A percentile compares a stretch with the other conserved stretches of the same genome.
phyloP scores from a whole-genome alignment of 2,329 filamentous ascomycete species.

The Fusarium liriodendri region DNA sequence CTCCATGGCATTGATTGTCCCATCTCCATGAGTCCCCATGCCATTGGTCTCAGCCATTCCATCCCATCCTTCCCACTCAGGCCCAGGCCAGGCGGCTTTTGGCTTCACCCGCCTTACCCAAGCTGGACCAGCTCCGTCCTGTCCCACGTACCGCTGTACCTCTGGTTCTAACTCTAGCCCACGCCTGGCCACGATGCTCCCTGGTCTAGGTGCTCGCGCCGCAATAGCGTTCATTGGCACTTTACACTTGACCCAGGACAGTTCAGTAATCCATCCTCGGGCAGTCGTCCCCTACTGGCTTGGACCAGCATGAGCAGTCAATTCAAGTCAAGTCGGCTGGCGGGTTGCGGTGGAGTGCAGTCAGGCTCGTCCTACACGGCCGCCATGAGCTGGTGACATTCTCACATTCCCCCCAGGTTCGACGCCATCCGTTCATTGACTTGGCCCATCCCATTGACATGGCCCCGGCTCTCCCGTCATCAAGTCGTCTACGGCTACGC shows the following conservation, averaged over 20 bases:
- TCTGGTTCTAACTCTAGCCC: not conserved
- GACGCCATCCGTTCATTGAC: constrained; percentile 12
- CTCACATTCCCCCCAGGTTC: constrained; percentile 7
- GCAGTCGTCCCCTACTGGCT: not conserved
- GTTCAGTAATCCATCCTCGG: not conserved
- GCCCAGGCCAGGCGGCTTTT: constrained; percentile 8
- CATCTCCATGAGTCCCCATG: not conserved
- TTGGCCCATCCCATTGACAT: constrained; percentile 4
- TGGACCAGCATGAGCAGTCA: not conserved
- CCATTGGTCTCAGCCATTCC: constrained; percentile 12
- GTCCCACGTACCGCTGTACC: not conserved
- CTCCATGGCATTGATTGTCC: not conserved
- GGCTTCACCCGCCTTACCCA: constrained; percentile 8
- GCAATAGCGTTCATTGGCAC: constrained; percentile 1
- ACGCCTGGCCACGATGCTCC: constrained; percentile 9
- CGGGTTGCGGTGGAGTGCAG: not conserved
- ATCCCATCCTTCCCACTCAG: not conserved
- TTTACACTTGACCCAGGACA: not conserved
- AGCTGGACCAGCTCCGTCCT: constrained; percentile 6
- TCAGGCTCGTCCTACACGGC: constrained; percentile 25
- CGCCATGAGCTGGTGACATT: constrained; percentile 11
- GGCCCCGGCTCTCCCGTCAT: constrained; percentile 16
- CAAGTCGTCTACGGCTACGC: constrained; percentile 5
- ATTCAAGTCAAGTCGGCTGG: not conserved
- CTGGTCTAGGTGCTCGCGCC: constrained; percentile 1